Evolutionary conservation across 2,329 filamentous ascomycete species (phyloP).

Genomic region (Colletotrichum godetiae): DNA sequence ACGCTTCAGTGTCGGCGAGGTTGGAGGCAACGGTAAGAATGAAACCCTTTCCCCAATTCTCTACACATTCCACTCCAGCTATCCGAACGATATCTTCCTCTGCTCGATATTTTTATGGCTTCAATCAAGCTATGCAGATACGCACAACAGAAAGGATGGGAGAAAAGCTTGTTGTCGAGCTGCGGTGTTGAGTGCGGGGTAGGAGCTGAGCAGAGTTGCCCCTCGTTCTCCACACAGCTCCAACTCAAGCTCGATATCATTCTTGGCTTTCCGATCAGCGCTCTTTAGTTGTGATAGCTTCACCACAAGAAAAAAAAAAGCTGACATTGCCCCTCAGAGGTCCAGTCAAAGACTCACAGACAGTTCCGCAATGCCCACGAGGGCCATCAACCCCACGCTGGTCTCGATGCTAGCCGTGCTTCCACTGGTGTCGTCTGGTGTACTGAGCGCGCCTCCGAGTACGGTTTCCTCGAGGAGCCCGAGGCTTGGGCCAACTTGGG

Average conservation of each 20-base stretch:
- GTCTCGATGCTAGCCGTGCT: slow-evolving; percentile 86
- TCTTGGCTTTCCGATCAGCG: slow-evolving; percentile 21
- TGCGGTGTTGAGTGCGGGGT: slow-evolving; percentile 29
- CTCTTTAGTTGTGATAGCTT: background rate
- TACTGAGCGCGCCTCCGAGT: slow-evolving; percentile 86
- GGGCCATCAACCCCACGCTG: slow-evolving; percentile 90
- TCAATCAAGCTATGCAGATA: background rate
- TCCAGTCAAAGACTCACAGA: slow-evolving; percentile 84
- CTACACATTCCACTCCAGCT: background rate
- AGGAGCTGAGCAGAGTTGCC: slow-evolving; percentile 31
- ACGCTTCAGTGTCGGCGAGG: slow-evolving; percentile 70
- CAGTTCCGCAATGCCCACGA: slow-evolving; percentile 92
- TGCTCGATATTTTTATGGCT: background rate
- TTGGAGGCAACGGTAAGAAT: slow-evolving; percentile 38
- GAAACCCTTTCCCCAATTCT: too few species aligned
- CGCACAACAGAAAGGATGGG: background rate
- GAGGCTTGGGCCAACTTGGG: slow-evolving; percentile 91
- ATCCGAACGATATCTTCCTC: background rate
- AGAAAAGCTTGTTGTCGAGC: slow-evolving; percentile 24
- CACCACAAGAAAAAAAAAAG: background rate
- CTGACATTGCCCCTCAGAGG: slow-evolving; percentile 65
- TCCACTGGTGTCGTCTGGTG: slow-evolving; percentile 97
- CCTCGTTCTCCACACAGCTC: slow-evolving; percentile 35
- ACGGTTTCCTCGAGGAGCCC: slow-evolving; percentile 87
- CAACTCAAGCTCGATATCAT: slow-evolving; percentile 29